Base-by-base conservation (phyloP, 805 yeast species). In the Ogataea siamensis region DNA sequence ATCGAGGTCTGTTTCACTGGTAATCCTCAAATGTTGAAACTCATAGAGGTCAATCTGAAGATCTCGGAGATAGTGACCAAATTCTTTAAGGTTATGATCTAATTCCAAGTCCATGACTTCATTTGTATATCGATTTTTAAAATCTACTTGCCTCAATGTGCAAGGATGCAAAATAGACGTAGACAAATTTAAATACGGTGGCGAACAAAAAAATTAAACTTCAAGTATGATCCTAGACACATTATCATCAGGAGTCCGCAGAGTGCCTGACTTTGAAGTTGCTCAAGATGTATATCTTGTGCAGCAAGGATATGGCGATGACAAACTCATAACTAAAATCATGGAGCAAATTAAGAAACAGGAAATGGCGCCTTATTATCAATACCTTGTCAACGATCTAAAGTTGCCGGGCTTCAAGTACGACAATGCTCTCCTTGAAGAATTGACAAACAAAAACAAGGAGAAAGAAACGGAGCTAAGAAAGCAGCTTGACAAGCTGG, bases 301-400 rank as follows among this genome's bases (percentile, higher is more conserved):
- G 68, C 19, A 66, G 56, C 55, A 49, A 53, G 46, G 45, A 63
- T 19, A 40, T 10, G 36, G 39, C 5, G 32, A 33, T 4, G 23
- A 32, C 8, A 38, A 72, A 51, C 73, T 71, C 11, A 59, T 60
- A 11, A 62, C 76, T 16, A 54, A 72, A 32, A 67, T 91, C 28
- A 49, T 75, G 26, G 68, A 63, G 24, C 67, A 73, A 30, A 78
- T 93, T 52, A 68, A 70, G 45, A 64, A 68, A 19, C 76, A 81
- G 34, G 71, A 78, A 50, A 73, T 88, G 73, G 95, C 85, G 1
- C 94, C 96, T 7, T 84, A 87, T 62, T 93, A 87, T 64, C 67
- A 78, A 53, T 76, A 82, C 57, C 68, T 93, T 34, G 70, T 70
- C 47, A 62, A 72, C 24, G 78, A 73, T 28, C 63, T 58, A 20